Evolutionary conservation across 2,329 filamentous ascomycete species (phyloP), one percentile per base, ranked within the genome.

Genomic region (Podosphaera aphanis): DNA sequence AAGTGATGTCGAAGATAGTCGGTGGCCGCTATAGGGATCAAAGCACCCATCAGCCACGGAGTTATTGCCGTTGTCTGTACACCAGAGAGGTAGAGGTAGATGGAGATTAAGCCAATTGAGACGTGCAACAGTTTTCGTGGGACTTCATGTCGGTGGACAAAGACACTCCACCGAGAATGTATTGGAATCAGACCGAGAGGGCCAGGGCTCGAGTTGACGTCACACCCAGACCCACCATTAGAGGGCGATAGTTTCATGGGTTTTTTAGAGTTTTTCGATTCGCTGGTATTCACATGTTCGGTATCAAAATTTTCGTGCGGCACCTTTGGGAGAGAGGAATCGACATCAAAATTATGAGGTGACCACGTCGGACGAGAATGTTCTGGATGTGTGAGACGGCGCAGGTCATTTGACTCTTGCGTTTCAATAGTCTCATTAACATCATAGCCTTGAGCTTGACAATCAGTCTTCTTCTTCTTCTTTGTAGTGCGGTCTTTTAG

Each of bases 91-190:
- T 95, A 98, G 33, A 95, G 72, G 66, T 79, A 82, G 40, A 93
- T 71, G 18, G 88, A 84, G 49, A 95, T 70, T 65, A 95, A 95
- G 46, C 90, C 90, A 59, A 98, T 98, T 42, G 86, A 94, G 47
- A 95, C 83, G 61, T 98, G 90, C 33, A 98, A 70, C 36, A 77
- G 67, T 63, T 98, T 98, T 55, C 90, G 79, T 8, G 90, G 90
- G 45, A 98, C 86, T 64, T 98, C 90, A 63, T 98, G 88, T 56
- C 84, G 85, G 69, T 98, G 90, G 51, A 93, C 83, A 58, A 98
- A 85, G 23, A 73, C 80, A 55, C 84, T 74, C 73, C 90, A 98
- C 59, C 90, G 80, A 49, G 83, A 71, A 62, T 98, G 90, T 56
- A 98, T 88, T 2, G 90, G 90, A 49, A 98, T 98, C 43, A 95